These are phyloP conservation scores for Parastagonospora avenae DNA, from an alignment of 2,329 filamentous ascomycete genomes.

Conservation along the genomic window DNA sequence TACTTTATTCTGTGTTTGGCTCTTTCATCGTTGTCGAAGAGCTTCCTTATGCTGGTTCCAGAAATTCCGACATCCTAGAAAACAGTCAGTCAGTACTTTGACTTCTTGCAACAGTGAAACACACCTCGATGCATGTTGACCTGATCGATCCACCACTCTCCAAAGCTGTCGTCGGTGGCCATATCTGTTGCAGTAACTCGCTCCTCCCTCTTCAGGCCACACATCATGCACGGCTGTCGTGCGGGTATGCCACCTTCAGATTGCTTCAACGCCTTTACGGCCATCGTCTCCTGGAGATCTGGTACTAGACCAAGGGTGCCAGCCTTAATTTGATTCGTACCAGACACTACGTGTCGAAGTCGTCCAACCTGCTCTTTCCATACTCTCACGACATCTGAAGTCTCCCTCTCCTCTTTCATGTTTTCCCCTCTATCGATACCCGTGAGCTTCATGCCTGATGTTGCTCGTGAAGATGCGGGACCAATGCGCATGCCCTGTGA, in stretches of 20 bases:
- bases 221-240: slow-evolving; percentile 78
- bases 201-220: slow-evolving; percentile 87
- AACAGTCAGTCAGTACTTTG: slow-evolving; percentile 3
- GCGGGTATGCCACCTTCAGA: slow-evolving; percentile 73
- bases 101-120: neutral
- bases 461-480: slow-evolving; percentile 68
- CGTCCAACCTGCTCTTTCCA: slow-evolving; percentile 80
- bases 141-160: slow-evolving; percentile 91
- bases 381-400: slow-evolving; percentile 72
- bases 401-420: slow-evolving; percentile 84
- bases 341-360: slow-evolving; percentile 73
- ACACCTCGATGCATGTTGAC: slow-evolving; percentile 68
- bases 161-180: slow-evolving; percentile 85
- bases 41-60: slow-evolving; percentile 78
- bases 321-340: slow-evolving; percentile 59
- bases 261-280: slow-evolving; percentile 66
- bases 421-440: slow-evolving; percentile 83
- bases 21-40: slow-evolving; percentile 67
- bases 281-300: slow-evolving; percentile 72
- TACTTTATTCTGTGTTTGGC: too few species aligned
- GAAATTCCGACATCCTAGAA: slow-evolving; percentile 75
- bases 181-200: slow-evolving; percentile 76
- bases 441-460: slow-evolving; percentile 87
- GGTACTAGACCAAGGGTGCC: slow-evolving; percentile 61
- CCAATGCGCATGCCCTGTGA: slow-evolving; percentile 88